phyloP scores from a whole-genome alignment of 495 filamentous ascomycete species.

The Penicillium bovifimosum region DNA sequence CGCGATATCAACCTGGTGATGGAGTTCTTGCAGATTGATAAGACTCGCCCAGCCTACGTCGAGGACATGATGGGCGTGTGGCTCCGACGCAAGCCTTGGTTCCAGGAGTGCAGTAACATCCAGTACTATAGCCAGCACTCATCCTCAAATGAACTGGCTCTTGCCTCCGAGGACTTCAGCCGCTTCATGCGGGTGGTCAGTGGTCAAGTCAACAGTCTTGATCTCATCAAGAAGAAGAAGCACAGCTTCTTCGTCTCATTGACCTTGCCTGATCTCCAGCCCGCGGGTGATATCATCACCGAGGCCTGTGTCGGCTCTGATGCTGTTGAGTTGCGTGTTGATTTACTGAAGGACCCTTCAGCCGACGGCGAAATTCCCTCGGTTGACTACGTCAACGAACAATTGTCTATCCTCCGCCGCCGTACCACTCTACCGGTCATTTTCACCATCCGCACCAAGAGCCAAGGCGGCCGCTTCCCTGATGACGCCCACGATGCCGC shows the following conservation, averaged over 20 bases:
- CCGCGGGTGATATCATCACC: conserved; percentile 58
- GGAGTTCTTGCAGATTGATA: conserved; percentile 82
- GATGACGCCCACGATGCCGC: conserved; percentile 67
- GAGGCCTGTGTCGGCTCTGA: conserved; percentile 78
- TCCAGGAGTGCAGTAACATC: conserved; percentile 88
- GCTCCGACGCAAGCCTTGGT: conserved; percentile 86
- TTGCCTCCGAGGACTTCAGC: conserved; percentile 70
- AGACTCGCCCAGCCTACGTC: conserved; percentile 86
- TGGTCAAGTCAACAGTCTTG: conserved; percentile 61
- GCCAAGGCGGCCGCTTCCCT: conserved; percentile 85
- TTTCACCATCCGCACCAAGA: conserved; percentile 82
- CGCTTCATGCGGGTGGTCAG: conserved; percentile 71
- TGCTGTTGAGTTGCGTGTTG: conserved; percentile 90
- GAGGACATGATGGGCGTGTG: conserved; percentile 94
- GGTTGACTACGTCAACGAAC: conserved; percentile 70
- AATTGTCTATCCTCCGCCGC: conserved; percentile 74
- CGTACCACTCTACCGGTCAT: conserved; percentile 78
- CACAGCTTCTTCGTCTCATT: conserved; percentile 91
- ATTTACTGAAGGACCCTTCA: conserved; percentile 74
- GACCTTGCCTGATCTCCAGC: conserved; percentile 68
- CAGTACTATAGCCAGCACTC: conserved; percentile 80
- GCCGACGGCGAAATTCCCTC: conserved; percentile 54
- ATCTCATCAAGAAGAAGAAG: conserved; percentile 60
- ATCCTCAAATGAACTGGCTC: conserved; percentile 42
- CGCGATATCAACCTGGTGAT: conserved; percentile 85